Evolutionary conservation across 352 stramenopile genomes (phyloP).

Genomic region (Blastocystis sp.): DNA sequence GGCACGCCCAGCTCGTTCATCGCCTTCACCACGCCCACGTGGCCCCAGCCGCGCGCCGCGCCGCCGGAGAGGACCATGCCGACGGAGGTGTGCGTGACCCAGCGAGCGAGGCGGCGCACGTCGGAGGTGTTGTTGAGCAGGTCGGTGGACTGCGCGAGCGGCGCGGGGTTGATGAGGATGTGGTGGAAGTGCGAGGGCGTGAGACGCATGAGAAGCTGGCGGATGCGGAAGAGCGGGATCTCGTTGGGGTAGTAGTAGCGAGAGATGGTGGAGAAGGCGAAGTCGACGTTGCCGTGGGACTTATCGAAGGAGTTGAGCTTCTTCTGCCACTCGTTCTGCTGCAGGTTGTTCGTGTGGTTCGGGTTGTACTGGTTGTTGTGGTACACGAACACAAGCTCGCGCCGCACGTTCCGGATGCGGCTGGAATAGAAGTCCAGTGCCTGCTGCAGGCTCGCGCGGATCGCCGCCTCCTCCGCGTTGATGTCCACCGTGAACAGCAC

Average conservation of each 20-base stretch:
- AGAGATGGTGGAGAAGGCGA: conserved; percentile 21
- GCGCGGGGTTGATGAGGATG: conserved; percentile 69
- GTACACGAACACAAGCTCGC: conserved; percentile 71
- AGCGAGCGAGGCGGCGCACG: conserved; percentile 82
- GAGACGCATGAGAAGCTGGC: conserved; percentile 32
- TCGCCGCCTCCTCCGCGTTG: conserved; percentile 25
- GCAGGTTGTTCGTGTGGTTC: conserved; percentile 65
- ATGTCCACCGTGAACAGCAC: conserved; percentile 47
- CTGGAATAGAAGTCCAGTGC: neutral
- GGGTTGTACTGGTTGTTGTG: conserved; percentile 58
- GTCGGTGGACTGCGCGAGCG: conserved; percentile 5
- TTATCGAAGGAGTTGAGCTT: conserved; percentile 59
- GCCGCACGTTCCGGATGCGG: neutral
- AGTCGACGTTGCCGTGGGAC: conserved; percentile 32
- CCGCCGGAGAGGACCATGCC: conserved; percentile 88
- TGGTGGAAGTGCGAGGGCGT: conserved; percentile 52
- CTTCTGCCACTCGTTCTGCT: conserved; percentile 58
- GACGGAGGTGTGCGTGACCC: conserved; percentile 85
- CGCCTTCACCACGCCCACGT: conserved; percentile 87
- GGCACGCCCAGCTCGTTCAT: conserved; percentile 86
- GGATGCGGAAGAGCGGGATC: conserved; percentile 24
- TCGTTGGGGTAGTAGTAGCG: conserved; percentile 63
- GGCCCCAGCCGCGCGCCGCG: conserved; percentile 85
- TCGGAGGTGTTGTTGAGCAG: conserved; percentile 71
- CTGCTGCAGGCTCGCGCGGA: neutral